phyloP scores from a whole-genome alignment of 768 basidiomycete species.

The Lentinula lateritia region DNA sequence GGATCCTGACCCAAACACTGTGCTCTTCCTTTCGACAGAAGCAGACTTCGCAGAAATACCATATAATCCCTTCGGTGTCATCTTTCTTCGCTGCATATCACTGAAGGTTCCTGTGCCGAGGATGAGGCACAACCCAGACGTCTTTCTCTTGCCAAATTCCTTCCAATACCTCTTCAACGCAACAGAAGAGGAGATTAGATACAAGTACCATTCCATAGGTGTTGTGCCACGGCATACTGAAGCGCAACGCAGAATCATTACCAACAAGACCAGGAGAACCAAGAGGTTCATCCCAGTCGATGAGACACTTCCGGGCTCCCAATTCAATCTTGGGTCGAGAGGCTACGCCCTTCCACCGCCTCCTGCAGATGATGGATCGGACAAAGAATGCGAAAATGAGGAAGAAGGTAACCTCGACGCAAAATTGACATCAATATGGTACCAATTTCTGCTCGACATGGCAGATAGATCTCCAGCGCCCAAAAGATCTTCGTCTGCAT shows the following conservation, averaged over 20 bases:
- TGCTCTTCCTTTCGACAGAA: not conserved
- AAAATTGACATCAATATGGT: not conserved
- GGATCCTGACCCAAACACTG: not conserved
- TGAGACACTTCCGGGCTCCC: too few relatives aligned
- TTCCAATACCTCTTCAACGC: not conserved
- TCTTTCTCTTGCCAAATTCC: not conserved
- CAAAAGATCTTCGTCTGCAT: not conserved
- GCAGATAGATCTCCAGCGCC: not conserved
- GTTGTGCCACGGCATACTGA: not conserved
- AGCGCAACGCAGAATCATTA: too few relatives aligned
- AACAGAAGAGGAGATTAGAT: not conserved
- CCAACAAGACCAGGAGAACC: not conserved
- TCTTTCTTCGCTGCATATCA: not conserved
- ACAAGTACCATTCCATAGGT: not conserved
- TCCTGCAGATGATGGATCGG: constrained; percentile 2
- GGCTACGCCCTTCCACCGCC: not conserved
- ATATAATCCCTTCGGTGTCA: not conserved
- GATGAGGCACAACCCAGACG: not conserved
- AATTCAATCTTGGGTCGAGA: not conserved
- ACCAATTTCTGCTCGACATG: constrained; percentile 1
- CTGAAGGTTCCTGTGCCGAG: not conserved
- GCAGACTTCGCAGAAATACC: not conserved
- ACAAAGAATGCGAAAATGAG: not conserved
- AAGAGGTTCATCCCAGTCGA: too few relatives aligned
- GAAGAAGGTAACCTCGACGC: not conserved